Conservation (phyloP, 768 basidiomycete genomes). For the Amanita inopinata region DNA sequence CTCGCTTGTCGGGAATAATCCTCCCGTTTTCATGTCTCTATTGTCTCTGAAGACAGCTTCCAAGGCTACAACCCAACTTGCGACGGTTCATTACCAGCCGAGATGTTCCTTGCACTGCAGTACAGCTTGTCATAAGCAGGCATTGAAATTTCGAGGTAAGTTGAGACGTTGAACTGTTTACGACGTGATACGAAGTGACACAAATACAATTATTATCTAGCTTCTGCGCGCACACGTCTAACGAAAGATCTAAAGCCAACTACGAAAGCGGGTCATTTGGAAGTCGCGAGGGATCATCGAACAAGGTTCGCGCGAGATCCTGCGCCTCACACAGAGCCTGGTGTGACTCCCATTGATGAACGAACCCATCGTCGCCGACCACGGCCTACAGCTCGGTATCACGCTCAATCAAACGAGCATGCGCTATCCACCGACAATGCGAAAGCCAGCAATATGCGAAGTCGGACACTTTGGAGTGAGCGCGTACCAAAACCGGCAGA, state of each 20-base stretch:
- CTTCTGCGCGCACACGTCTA: slow-evolving; percentile 7
- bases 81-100: background rate
- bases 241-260: slow-evolving; percentile 1
- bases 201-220: slow-evolving; percentile 2
- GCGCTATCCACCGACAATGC: too few relatives aligned
- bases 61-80: background rate
- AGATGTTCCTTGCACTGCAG: background rate
- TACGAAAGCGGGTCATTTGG: background rate
- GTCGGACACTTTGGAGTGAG: background rate
- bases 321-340: background rate
- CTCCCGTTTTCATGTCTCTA: slow-evolving; percentile 7
- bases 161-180: background rate
- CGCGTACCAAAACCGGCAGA: background rate
- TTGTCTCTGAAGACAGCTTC: background rate
- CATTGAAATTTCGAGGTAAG: background rate
- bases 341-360: too few relatives aligned
- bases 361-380: too few relatives aligned
- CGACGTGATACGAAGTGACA: too few relatives aligned
- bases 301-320: background rate
- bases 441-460: too few relatives aligned
- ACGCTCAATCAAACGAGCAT: too few relatives aligned
- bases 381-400: too few relatives aligned
- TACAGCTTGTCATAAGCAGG: background rate
- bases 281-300: slow-evolving; percentile 1
- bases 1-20: too few relatives aligned